Base-by-base conservation (phyloP, 2,329 filamentous ascomycete species). In the Colletotrichum neosansevieriae region DNA sequence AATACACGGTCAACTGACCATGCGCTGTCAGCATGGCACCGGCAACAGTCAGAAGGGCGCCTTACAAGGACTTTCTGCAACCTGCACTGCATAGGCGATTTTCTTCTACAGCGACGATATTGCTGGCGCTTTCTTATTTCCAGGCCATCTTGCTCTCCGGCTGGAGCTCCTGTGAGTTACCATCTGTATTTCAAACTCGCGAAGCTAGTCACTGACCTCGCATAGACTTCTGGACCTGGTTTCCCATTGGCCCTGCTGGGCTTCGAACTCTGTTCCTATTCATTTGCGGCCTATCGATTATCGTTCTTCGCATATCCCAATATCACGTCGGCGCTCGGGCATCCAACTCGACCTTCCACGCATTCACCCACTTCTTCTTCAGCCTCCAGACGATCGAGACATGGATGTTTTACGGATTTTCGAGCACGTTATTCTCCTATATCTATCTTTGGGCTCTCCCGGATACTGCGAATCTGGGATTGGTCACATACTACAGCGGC, bases 31-130 rank as follows among this genome's bases (percentile, higher is more conserved):
- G 76, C 57, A 88, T 88, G 85, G 82, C 85, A 74, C 78, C 77
- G 75, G 79, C 80, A 76, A 83, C 80, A 77, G 85, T 82, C 81
- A 89, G 84, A 85, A 87, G 78, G 76, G 81, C 83, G 75, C 84
- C 86, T 56, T 97, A 97, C 81, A 92, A 94, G 84, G 93, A 97
- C 82, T 97, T 97, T 79, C 83, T 98, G 73, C 97, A 95, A 70
- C 94, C 95, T 57, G 91, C 92, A 59, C 84, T 98, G 71, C 95
- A 98, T 79, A 87, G 92, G 75, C 89, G 94, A 75, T 98, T 98
- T 80, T 91, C 92, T 56, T 90, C 90, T 71, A 94, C 93, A 12
- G 91, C 92, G 54, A 85, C 88, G 13, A 82, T 93, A 71, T 84
- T 94, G 13, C 81, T 96, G 10, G 80, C 85, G 54, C 83, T 94